Percentiles rank a stretch among this genome's conserved stretches.
Evolutionary conservation across 2,329 filamentous ascomycete species (phyloP).

Genomic region (Dryadomyces sulphureus): DNA sequence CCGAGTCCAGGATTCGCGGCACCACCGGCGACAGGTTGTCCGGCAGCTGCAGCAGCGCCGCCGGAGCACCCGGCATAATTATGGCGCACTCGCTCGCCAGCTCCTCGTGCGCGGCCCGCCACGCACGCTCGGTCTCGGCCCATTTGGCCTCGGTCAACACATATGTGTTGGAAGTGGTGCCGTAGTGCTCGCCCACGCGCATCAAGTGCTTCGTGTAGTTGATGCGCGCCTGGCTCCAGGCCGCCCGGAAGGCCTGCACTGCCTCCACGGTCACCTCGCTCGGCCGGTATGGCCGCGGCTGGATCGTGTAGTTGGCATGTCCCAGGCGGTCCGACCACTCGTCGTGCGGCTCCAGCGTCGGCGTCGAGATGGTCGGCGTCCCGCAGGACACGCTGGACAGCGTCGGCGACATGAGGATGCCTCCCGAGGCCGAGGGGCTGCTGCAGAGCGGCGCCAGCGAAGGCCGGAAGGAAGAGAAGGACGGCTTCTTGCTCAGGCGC

Average conservation of each 20-base stretch:
- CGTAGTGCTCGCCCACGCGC: conserved; percentile 80
- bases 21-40: conserved; percentile 48
- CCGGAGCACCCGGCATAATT: conserved; percentile 17
- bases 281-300: conserved; percentile 65
- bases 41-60: conserved; percentile 20
- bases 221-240: conserved; percentile 71
- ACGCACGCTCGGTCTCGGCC: conserved; percentile 61
- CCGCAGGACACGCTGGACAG: conserved; percentile 20
- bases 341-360: conserved; percentile 50
- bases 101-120: conserved; percentile 56
- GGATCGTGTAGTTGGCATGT: conserved; percentile 85
- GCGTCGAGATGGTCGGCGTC: neutral
- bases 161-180: conserved; percentile 78
- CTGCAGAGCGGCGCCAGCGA: conserved; percentile 48
- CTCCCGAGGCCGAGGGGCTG: conserved; percentile 21
- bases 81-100: conserved; percentile 33
- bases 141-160: conserved; percentile 78
- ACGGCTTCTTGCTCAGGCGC: conserved; percentile 63
- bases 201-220: conserved; percentile 86
- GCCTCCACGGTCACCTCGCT: conserved; percentile 41
- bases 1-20: conserved; percentile 54
- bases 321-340: conserved; percentile 76
- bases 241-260: conserved; percentile 49
- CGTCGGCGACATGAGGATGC: neutral
- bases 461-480: conserved; percentile 57